These are phyloP conservation scores for Claviceps sorghi DNA, from an alignment of 2,329 filamentous ascomycete genomes.

Conservation along the genomic window DNA sequence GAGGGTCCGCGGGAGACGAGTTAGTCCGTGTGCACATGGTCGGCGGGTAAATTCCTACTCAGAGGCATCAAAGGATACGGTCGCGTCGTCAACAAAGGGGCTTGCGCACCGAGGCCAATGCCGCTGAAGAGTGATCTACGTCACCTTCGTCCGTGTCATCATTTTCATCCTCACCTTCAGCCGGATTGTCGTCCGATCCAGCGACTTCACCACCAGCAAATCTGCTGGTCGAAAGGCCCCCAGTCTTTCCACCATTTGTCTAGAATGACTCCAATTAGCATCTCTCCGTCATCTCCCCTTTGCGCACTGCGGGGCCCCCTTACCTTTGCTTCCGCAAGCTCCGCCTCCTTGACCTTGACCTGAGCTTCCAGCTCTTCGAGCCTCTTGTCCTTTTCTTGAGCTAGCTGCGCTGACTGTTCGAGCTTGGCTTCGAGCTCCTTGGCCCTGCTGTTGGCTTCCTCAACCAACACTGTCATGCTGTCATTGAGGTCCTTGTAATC, in stretches of 20 bases:
- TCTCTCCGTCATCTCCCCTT: not conserved
- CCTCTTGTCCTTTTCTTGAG: constrained; percentile 33
- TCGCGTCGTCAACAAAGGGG: constrained; percentile 29
- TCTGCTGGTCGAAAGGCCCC: constrained; percentile 40
- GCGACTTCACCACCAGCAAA: constrained; percentile 29
- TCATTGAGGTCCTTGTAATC: constrained; percentile 51
- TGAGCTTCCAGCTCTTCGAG: constrained; percentile 37
- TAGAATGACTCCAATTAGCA: constrained; percentile 11
- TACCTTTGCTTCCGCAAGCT: constrained; percentile 47
- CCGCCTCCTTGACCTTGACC: constrained; percentile 48
- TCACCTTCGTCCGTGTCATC: constrained; percentile 33
- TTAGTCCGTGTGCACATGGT: not conserved
- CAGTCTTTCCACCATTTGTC: constrained; percentile 31
- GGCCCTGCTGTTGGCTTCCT: constrained; percentile 41
- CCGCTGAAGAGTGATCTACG: constrained; percentile 48
- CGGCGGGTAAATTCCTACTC: not conserved
- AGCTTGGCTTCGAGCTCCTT: constrained; percentile 37
- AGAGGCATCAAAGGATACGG: constrained; percentile 12
- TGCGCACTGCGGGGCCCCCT: not conserved
- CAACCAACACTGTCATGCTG: constrained; percentile 43
- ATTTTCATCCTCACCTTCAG: constrained; percentile 44
- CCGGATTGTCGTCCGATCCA: constrained; percentile 22
- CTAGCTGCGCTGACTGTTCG: constrained; percentile 28
- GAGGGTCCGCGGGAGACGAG: constrained; percentile 9
- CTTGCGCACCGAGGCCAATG: constrained; percentile 52